phyloP scores from a whole-genome alignment of 148 eudicot species.

The Agrostemma githago region DNA sequence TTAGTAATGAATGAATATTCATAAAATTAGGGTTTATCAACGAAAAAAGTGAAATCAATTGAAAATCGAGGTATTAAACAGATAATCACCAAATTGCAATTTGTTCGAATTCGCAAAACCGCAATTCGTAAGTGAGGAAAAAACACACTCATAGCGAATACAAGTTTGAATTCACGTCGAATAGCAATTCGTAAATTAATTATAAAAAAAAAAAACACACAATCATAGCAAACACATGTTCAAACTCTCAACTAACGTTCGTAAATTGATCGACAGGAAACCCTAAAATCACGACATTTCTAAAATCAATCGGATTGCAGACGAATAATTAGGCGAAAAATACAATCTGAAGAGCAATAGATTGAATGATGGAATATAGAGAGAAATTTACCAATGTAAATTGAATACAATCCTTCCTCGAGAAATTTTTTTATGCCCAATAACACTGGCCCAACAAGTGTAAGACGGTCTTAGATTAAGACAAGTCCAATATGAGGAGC shows the following conservation, averaged over 20 bases:
- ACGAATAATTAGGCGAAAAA: not conserved
- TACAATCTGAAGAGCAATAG: not conserved
- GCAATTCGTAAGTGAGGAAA: too few species aligned
- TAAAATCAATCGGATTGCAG: constrained; percentile 2
- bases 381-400: not conserved
- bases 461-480: too few species aligned
- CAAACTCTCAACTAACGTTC: not conserved
- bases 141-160: too few species aligned
- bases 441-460: too few species aligned
- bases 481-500: too few species aligned
- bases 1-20: not conserved
- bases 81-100: not conserved
- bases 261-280: not conserved
- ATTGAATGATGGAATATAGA: not conserved
- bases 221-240: not conserved
- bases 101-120: too few species aligned
- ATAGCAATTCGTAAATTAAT: too few species aligned
- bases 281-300: not conserved
- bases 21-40: not conserved
- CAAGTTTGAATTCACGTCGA: too few species aligned
- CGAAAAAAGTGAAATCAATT: not conserved
- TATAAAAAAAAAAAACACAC: not conserved
- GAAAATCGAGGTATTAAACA: not conserved
- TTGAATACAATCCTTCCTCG: not conserved
- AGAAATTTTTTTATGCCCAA: too few species aligned